These are phyloP conservation scores for Marchantia paleacea DNA, from an alignment of 225 moss, liverwort and hornwort genomes.

Conservation along the genomic window DNA sequence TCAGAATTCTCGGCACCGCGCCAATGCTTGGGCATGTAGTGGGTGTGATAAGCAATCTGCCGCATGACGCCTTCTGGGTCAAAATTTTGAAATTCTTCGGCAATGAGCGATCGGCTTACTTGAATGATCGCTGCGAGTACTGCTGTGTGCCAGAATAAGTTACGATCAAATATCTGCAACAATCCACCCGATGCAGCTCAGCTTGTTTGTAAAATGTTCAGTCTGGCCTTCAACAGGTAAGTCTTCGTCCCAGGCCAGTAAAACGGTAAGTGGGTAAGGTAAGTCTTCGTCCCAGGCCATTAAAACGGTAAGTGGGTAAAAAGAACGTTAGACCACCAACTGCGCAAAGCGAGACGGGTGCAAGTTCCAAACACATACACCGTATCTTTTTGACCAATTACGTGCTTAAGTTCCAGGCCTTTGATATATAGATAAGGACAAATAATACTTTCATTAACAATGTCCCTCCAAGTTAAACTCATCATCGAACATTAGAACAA, in stretches of 20 bases:
- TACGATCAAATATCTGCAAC: constrained; percentile 69
- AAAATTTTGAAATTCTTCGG: constrained; percentile 81
- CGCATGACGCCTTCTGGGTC: constrained; percentile 83
- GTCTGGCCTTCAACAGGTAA: not conserved
- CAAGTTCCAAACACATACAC: not conserved
- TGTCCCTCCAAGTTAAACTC: no score
- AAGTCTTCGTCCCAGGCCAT: not conserved
- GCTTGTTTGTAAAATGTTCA: not conserved
- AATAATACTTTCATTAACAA: no score
- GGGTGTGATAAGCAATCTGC: constrained; percentile 71
- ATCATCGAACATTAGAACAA: no score
- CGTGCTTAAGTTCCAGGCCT: not conserved
- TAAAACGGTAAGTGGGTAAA: not conserved
- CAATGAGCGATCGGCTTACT: constrained; percentile 74
- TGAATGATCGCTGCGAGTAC: constrained; percentile 69
- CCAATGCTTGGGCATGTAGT: constrained; percentile 99
- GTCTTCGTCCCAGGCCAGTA: not conserved
- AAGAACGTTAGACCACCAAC: not conserved
- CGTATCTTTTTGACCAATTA: not conserved
- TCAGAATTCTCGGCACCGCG: constrained; percentile 87
- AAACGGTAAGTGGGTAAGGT: not conserved
- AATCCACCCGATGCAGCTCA: constrained; percentile 19
- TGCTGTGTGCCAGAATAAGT: constrained; percentile 92
- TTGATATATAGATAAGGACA: no score
- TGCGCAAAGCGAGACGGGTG: not conserved